Conservation (phyloP, 805 yeast genomes). For the Saccharomycopsis guyanensis region DNA sequence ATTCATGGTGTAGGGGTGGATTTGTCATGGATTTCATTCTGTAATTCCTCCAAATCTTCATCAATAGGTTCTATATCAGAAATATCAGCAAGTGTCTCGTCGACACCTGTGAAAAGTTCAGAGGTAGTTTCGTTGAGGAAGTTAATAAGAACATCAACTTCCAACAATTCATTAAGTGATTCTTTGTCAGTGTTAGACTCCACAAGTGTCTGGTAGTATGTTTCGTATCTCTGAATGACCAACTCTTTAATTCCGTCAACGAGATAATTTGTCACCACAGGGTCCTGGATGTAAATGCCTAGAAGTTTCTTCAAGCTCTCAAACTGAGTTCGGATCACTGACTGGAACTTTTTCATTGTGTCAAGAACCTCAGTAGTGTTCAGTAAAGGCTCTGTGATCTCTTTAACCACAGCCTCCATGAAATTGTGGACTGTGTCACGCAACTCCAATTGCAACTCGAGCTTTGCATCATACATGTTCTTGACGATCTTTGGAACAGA, state of each 20-base stretch:
- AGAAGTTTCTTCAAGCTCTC: slow-evolving; percentile 48
- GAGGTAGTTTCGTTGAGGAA: slow-evolving; percentile 8
- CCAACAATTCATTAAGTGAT: slow-evolving; percentile 13
- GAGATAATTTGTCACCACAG: slow-evolving; percentile 40
- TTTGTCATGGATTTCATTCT: too few species aligned
- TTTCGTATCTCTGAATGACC: slow-evolving; percentile 49
- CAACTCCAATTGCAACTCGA: slow-evolving; percentile 66
- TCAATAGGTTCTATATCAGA: not conserved
- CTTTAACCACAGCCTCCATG: slow-evolving; percentile 47
- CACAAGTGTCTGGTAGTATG: slow-evolving; percentile 19
- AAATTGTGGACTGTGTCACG: slow-evolving; percentile 63
- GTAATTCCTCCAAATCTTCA: not conserved
- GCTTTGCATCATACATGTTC: slow-evolving; percentile 71
- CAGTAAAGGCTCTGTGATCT: slow-evolving; percentile 41
- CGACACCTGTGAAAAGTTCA: slow-evolving; percentile 11
- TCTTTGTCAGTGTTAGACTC: slow-evolving; percentile 5
- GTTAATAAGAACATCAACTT: slow-evolving; percentile 13
- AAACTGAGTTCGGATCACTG: slow-evolving; percentile 43
- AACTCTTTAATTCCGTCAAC: slow-evolving; percentile 62
- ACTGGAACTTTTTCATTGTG: slow-evolving; percentile 33
- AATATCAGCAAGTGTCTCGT: not conserved
- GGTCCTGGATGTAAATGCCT: slow-evolving; percentile 47
- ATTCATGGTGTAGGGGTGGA: too few species aligned
- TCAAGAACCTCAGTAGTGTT: not conserved
- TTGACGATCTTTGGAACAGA: slow-evolving; percentile 74